phyloP scores from a whole-genome alignment of 495 filamentous ascomycete genomes.

The Xylaria longipes region DNA sequence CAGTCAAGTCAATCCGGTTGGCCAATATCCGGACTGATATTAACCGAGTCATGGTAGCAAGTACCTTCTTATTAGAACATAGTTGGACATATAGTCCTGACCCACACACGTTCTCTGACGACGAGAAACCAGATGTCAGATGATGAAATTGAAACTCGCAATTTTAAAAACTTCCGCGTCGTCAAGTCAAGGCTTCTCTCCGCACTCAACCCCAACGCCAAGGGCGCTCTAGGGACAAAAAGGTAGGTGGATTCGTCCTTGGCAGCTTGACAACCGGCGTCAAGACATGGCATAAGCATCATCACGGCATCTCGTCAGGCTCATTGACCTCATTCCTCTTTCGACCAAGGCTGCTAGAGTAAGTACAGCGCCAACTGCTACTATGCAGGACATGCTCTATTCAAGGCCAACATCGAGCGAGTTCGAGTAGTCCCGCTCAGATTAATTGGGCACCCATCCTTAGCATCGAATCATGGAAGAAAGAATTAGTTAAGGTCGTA shows the following conservation, averaged over 20 bases:
- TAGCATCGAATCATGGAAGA: neutral
- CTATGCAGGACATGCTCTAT: neutral
- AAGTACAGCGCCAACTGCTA: neutral
- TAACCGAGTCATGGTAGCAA: neutral
- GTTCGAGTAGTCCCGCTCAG: neutral
- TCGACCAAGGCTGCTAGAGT: neutral
- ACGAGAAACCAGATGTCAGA: neutral
- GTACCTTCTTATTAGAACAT: neutral
- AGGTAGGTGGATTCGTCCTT: constrained; percentile 15
- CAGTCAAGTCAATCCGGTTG: neutral
- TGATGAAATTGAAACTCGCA: neutral
- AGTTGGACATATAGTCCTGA: neutral
- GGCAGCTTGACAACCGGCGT: constrained; percentile 6
- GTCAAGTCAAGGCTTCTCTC: neutral
- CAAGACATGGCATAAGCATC: neutral
- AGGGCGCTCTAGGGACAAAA: neutral
- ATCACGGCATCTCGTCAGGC: neutral
- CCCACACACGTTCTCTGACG: neutral
- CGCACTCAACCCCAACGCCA: neutral
- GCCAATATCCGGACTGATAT: neutral
- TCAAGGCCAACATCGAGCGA: neutral
- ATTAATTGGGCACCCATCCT: neutral
- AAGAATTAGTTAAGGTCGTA: neutral
- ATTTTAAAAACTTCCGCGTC: neutral
- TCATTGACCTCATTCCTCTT: constrained; percentile 6